Base-by-base conservation (phyloP, 352 stramenopile species). In the Phytopythium oedochilum region DNA sequence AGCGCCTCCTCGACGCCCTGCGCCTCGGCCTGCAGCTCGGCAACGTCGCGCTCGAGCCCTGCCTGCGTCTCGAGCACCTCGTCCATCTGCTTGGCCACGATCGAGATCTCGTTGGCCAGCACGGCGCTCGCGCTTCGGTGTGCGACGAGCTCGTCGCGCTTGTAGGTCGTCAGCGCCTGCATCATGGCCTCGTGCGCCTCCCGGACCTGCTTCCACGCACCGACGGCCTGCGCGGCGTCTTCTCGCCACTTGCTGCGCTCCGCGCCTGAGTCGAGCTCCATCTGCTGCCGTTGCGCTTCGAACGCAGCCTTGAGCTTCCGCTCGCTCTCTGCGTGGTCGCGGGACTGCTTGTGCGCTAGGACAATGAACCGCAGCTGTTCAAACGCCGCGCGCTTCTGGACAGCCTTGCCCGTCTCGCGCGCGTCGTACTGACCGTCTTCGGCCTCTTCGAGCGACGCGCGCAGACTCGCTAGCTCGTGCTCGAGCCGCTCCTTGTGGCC, bases 161-260 rank as follows among this genome's bases (percentile, higher is more conserved):
- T 89, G 80, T 91, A 92, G 31, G 75, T 89, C 3, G 81, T 88
- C 50, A 94, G 61, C 1, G 76, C 91, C 46, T 88, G 68, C 7
- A 71, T 60, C 82, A 94, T 89, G 18, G 86, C 69, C 3, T 61
- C 46, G 43, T 87, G 78, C 14, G 78, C 68, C 3, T 57, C 54
- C 35, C 77, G 66, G 0, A 84, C 17, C 59, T 64, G 47, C 5
- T 47, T 43, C 72, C 71, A 86, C 5, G 59, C 63, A 10, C 66
- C 63, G 7, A 54, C 61, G 22, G 84, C 60, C 38, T 69, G 60
- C 0, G 25, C 40, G 14, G 69, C 10, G 45, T 82, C 63, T 1
- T 69, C 20, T 36, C 59, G 55, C 63, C 66, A 75, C 6, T 70
- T 57, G 28, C 47, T 55, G 52, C 71, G 71, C 53, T 83, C 71